phyloP scores from a whole-genome alignment of 75 land plant genomes.

The Selaginella moellendorffii region DNA sequence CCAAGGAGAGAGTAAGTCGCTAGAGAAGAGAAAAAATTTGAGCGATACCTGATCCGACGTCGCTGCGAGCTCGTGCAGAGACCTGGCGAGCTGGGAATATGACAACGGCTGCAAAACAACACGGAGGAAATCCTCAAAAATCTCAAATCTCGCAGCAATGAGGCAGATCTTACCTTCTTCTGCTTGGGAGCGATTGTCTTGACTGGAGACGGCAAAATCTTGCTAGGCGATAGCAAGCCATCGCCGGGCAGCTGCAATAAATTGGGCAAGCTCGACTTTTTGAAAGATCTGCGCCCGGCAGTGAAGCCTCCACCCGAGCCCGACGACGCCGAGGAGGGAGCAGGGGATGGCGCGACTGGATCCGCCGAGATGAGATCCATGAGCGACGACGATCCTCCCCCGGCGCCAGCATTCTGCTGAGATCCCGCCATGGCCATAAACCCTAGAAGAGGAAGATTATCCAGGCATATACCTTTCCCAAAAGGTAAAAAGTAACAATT shows the following conservation, averaged over 20 bases:
- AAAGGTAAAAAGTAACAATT: too few species aligned
- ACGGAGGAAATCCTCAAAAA: not conserved
- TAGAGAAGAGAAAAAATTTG: too few species aligned
- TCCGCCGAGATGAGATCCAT: constrained; percentile 96
- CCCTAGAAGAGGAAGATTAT: too few species aligned
- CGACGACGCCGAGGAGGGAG: constrained; percentile 13
- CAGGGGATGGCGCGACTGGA: constrained; percentile 26
- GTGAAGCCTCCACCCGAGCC: constrained; percentile 8
- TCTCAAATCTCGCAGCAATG: not conserved
- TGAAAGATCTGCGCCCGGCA: constrained; percentile 28
- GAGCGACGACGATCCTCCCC: constrained; percentile 49
- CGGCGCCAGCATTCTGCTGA: too few species aligned
- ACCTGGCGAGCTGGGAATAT: constrained; percentile 79
- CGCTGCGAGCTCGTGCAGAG: constrained; percentile 85
- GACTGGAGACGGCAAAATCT: constrained; percentile 44
- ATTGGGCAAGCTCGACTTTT: constrained; percentile 22
- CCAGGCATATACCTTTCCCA: too few species aligned
- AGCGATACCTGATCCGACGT: constrained; percentile 85
- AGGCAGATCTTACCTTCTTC: constrained; percentile 29
- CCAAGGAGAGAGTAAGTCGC: not conserved
- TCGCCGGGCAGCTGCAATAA: constrained; percentile 61
- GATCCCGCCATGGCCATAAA: too few species aligned
- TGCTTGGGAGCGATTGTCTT: constrained; percentile 28
- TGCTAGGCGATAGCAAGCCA: constrained; percentile 15
- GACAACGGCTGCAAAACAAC: constrained; percentile 53